phyloP scores from a whole-genome alignment of 2,329 filamentous ascomycete genomes.

The Fusarium oxysporum region DNA sequence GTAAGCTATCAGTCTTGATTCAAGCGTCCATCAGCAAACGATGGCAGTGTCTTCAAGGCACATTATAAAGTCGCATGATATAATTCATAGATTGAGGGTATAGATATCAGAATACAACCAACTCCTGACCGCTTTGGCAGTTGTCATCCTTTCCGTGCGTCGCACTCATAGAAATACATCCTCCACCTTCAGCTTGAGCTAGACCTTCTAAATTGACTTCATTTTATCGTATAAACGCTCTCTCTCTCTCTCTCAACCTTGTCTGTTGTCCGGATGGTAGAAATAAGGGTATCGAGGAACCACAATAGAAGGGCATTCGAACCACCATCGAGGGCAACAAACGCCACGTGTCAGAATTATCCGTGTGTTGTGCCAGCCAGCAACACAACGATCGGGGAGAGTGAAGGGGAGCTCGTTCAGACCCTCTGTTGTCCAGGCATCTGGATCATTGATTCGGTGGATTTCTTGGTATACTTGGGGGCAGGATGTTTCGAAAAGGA shows the following conservation, averaged over 20 bases:
- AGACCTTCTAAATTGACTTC: conserved; percentile 12
- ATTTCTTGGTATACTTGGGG: conserved; percentile 40
- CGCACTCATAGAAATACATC: not conserved
- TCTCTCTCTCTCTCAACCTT: not conserved
- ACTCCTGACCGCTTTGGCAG: not conserved
- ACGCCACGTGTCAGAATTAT: conserved; percentile 23
- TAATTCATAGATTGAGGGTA: not conserved
- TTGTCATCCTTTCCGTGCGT: not conserved
- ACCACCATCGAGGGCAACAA: conserved; percentile 36
- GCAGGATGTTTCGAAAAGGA: conserved; percentile 43
- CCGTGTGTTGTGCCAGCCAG: conserved; percentile 45
- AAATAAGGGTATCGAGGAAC: conserved; percentile 26
- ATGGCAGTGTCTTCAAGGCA: not conserved
- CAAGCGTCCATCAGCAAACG: no score
- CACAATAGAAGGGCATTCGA: conserved; percentile 30
- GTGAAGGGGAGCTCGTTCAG: conserved; percentile 43
- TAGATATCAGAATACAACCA: not conserved
- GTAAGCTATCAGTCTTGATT: not conserved
- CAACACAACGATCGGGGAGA: conserved; percentile 39
- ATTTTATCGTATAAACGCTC: conserved; percentile 10
- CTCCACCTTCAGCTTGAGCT: conserved; percentile 22
- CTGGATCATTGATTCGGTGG: conserved; percentile 45
- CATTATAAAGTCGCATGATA: not conserved
- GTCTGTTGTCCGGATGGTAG: conserved; percentile 1
- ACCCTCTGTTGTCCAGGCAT: conserved; percentile 40